phyloP scores from a whole-genome alignment of 345 rosid genomes.

The Clausena lansium region DNA sequence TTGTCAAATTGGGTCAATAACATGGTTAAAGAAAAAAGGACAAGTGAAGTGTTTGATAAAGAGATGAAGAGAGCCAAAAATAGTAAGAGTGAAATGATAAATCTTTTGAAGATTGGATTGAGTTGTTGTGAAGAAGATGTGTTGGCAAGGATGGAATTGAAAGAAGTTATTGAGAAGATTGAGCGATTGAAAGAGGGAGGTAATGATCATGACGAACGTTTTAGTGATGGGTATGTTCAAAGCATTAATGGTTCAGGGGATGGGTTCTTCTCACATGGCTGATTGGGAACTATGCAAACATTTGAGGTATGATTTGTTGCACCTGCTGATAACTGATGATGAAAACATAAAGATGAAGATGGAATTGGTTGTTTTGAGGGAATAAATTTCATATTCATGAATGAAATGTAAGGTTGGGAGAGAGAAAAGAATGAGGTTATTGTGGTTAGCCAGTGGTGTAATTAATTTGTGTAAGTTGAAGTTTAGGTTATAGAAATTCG shows the following conservation, averaged over 20 bases:
- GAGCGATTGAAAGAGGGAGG: constrained; percentile 42
- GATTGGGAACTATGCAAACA: constrained; percentile 6
- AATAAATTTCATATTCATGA: neutral
- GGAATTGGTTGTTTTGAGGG: neutral
- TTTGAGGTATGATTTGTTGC: neutral
- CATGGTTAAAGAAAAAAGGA: constrained; percentile 58
- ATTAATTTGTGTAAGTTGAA: neutral
- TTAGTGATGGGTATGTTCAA: constrained; percentile 24
- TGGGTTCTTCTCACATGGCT: constrained; percentile 25
- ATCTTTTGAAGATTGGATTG: constrained; percentile 64
- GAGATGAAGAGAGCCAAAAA: constrained; percentile 56
- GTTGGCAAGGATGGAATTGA: constrained; percentile 46
- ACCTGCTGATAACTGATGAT: neutral
- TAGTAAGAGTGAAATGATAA: constrained; percentile 56
- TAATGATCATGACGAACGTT: constrained; percentile 9
- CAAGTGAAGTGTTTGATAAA: constrained; percentile 57
- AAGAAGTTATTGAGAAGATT: constrained; percentile 45
- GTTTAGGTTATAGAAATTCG: neutral
- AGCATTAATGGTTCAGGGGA: constrained; percentile 31
- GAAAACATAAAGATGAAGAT: too few relatives aligned
- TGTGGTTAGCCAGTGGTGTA: neutral
- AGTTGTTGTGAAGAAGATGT: constrained; percentile 69
- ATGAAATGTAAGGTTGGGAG: neutral
- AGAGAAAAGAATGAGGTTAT: neutral
- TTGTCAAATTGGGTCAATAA: constrained; percentile 60